A percentile compares a stretch with the other conserved stretches of the same genome.
Evolutionary conservation across 345 rosid species (phyloP).

Genomic region (Aegle marmelos): DNA sequence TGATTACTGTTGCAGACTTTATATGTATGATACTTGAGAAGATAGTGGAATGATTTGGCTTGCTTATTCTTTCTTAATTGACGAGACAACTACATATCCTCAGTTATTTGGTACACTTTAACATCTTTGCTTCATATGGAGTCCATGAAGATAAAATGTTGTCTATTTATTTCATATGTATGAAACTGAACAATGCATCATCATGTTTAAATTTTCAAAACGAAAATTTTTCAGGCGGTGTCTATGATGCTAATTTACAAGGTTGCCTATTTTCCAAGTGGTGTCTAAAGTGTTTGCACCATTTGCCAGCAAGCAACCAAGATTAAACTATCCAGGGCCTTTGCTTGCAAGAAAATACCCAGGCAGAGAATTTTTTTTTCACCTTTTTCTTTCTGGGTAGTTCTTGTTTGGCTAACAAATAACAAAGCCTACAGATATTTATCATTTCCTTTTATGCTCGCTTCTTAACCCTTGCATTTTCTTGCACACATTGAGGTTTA

Average conservation of each 20-base stretch:
- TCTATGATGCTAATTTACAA: neutral
- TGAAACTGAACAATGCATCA: neutral
- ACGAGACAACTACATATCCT: neutral
- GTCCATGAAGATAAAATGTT: neutral
- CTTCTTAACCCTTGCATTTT: neutral
- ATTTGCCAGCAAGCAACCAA: conserved; percentile 62
- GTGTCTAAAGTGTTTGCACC: conserved; percentile 36
- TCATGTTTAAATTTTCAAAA: neutral
- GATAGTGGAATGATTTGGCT: neutral
- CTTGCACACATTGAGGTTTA: neutral
- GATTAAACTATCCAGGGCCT: conserved; percentile 21
- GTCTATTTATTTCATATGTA: neutral
- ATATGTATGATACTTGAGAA: neutral
- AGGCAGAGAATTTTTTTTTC: conserved; percentile 1
- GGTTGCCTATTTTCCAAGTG: conserved; percentile 57
- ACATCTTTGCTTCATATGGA: neutral
- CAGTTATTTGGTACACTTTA: neutral
- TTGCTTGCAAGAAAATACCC: conserved; percentile 9
- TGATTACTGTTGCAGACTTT: neutral
- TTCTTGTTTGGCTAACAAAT: conserved; percentile 3
- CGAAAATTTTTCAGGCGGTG: neutral
- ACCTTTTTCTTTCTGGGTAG: conserved; percentile 11
- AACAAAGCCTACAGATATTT: conserved; percentile 17
- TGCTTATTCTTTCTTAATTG: neutral
- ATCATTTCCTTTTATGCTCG: neutral